Percentiles rank a stretch among this genome's conserved stretches.
Evolutionary conservation across 306 rosid species (phyloP).

Genomic region (Morella rubra): DNA sequence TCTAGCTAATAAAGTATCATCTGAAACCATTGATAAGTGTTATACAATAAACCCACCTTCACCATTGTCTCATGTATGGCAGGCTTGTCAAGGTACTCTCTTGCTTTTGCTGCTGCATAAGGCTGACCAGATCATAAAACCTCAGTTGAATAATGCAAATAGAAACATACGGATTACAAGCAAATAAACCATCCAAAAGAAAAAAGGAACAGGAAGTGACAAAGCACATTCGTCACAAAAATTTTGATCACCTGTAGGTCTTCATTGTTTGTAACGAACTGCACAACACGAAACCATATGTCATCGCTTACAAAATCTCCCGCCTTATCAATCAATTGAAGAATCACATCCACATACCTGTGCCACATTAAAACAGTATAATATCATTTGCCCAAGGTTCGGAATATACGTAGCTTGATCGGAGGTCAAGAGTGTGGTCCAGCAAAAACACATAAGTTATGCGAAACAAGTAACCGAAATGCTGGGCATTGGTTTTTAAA

Average conservation of each 20-base stretch:
- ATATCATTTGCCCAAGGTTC: constrained; percentile 14
- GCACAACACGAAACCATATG: constrained; percentile 99
- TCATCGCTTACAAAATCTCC: constrained; percentile 99
- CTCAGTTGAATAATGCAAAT: constrained; percentile 35
- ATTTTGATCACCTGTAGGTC: constrained; percentile 83
- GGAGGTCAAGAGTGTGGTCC: too few relatives aligned
- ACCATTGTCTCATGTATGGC: constrained; percentile 99
- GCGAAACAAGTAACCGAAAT: too few relatives aligned
- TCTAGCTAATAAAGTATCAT: constrained; percentile 24
- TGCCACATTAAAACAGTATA: constrained; percentile 23
- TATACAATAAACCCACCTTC: constrained; percentile 62
- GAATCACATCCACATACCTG: constrained; percentile 99
- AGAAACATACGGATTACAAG: constrained; percentile 3
- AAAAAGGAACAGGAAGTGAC: constrained; percentile 22
- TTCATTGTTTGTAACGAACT: constrained; percentile 97
- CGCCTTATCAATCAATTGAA: constrained; percentile 99
- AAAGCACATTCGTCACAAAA: constrained; percentile 21
- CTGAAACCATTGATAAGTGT: constrained; percentile 6
- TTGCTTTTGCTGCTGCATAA: constrained; percentile 94
- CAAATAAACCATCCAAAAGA: neutral
- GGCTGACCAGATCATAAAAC: constrained; percentile 66
- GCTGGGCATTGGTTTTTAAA: neutral
- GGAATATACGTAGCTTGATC: neutral
- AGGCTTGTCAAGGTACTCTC: constrained; percentile 96
- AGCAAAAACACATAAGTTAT: too few relatives aligned